Conservation (phyloP, 306 rosid genomes). For the Fragaria vesca region DNA sequence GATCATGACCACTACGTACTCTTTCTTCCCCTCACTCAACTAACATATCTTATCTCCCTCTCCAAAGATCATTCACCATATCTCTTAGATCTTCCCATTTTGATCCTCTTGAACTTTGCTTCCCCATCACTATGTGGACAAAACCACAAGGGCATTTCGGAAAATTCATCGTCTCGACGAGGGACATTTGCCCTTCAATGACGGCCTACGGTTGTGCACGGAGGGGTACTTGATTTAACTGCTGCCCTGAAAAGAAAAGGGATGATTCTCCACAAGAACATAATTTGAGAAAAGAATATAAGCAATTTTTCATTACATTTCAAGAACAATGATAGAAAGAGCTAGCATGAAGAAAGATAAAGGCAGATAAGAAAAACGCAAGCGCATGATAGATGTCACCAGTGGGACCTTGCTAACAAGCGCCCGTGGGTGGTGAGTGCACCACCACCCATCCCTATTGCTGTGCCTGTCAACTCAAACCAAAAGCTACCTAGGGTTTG, state of each 20-base stretch:
- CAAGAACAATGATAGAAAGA: constrained; percentile 4
- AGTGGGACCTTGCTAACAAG: constrained; percentile 52
- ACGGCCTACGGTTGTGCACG: constrained; percentile 35
- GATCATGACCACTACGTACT: background rate
- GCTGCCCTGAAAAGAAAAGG: background rate
- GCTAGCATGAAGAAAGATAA: background rate
- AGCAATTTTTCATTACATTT: background rate
- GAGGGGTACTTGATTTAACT: constrained; percentile 44
- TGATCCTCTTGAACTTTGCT: constrained; percentile 12
- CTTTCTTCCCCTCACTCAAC: constrained; percentile 25
- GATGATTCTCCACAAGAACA: constrained; percentile 1
- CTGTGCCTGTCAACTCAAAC: constrained; percentile 41
- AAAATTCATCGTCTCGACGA: background rate
- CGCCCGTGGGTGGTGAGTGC: constrained; percentile 56
- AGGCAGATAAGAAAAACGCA: constrained; percentile 33
- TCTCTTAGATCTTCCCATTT: constrained; percentile 12
- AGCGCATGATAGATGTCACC: constrained; percentile 49
- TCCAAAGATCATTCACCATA: constrained; percentile 24
- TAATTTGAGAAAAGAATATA: background rate
- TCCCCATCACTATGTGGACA: background rate
- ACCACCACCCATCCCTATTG: constrained; percentile 43
- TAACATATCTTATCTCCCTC: constrained; percentile 40
- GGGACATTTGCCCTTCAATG: constrained; percentile 38
- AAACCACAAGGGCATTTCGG: constrained; percentile 17
- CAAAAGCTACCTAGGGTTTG: background rate